A percentile compares a stretch with the other conserved stretches of the same genome.
Conservation (phyloP, 345 rosid genomes). For the Aethionema arabicum region DNA sequence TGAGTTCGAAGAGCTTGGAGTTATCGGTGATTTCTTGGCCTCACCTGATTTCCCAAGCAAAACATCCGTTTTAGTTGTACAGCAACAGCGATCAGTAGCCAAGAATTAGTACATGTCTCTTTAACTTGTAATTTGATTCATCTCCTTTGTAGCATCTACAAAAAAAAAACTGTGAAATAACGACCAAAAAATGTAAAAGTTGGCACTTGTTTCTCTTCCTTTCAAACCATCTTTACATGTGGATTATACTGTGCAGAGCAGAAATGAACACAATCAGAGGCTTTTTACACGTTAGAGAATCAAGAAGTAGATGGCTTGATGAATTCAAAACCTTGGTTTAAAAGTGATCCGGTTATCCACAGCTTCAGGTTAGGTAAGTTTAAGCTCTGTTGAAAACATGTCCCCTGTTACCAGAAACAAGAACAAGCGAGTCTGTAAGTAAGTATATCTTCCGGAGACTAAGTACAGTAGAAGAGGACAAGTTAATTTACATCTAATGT, state of each 20-base stretch:
- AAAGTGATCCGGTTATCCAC: conserved; percentile 68
- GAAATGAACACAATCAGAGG: neutral
- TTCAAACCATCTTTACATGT: neutral
- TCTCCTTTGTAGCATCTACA: conserved; percentile 24
- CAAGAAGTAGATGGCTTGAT: conserved; percentile 31
- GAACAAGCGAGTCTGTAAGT: neutral
- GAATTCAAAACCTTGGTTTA: conserved; percentile 78
- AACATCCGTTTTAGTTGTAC: conserved; percentile 38
- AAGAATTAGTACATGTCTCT: conserved; percentile 8
- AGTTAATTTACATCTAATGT: conserved; percentile 48
- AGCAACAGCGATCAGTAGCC: conserved; percentile 35
- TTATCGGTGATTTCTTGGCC: conserved; percentile 56
- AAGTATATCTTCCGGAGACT: neutral
- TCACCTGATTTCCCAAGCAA: conserved; percentile 44
- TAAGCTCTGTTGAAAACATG: conserved; percentile 45
- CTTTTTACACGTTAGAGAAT: conserved; percentile 10
- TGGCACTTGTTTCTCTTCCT: neutral
- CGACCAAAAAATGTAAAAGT: neutral
- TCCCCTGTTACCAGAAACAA: conserved; percentile 41
- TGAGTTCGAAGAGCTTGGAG: conserved; percentile 63
- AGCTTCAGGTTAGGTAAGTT: conserved; percentile 65
- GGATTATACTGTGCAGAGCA: neutral
- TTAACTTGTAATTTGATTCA: neutral
- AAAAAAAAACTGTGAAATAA: neutral
- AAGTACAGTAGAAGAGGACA: neutral